Evolutionary conservation across 495 filamentous ascomycete species (phyloP), one percentile per base, ranked within the genome.

Genomic region (Trichoderma virens): DNA sequence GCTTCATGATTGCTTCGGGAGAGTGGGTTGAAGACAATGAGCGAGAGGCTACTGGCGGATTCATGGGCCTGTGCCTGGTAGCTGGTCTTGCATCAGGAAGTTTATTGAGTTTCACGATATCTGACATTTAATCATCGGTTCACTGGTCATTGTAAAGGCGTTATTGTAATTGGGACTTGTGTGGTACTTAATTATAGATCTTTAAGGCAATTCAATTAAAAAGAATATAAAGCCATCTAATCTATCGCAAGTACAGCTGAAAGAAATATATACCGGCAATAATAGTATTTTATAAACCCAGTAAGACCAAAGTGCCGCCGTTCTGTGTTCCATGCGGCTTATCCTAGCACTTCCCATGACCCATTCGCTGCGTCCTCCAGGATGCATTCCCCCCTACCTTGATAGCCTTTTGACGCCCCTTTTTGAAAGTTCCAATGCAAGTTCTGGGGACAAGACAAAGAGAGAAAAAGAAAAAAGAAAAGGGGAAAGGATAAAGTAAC

Each of bases 61-160:
- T 97, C 68, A 98, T 98, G 94, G 90, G 90, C 9, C 71, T 96
- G 69, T 90, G 88, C 76, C 81, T 97, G 41, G 90, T 97, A 31
- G 88, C 80, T 27, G 94, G 94, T 2, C 74, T 98, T 76, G 84
- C 90, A 4, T 84, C 83, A 51, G 94, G 94, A 16, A 97, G 93
- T 79, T 76, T 98, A 70, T 72, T 92, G 75, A 97, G 93, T 73
- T 99, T 98, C 74, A 76, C 85, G 30, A 87, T 83, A 67, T 81
- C 85, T 27, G 80, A 80, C 9, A 69, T 80, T 60, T 81, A 64
- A 47, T 23, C n/a, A 20, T 47, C 4, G 43, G 8, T 47, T 23
- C 8, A 47, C 9, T 47, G 3, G 18, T n/a, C 6, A 23, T 47
- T 23, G 9, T 3, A 20, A 47, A 47, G 43, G 43, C 43, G 43